phyloP scores from a whole-genome alignment of 2,329 filamentous ascomycete genomes.

The Botrytis sinoallii region DNA sequence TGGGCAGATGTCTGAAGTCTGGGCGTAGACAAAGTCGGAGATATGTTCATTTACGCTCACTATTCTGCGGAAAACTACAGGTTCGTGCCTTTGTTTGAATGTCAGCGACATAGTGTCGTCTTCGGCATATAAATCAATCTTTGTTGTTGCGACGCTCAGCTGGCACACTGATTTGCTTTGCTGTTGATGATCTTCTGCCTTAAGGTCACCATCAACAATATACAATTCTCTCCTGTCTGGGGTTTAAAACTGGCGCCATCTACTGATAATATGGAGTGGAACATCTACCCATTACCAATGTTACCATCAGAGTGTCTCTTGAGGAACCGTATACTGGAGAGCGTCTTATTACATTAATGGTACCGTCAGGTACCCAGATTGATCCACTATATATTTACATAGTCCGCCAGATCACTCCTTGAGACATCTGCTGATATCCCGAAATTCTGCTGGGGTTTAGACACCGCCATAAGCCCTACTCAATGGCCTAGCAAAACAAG shows the following conservation, averaged over 20 bases:
- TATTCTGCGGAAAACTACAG: neutral
- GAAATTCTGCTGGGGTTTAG: neutral
- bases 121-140: too few relatives aligned
- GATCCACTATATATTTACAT: neutral
- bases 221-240: too few relatives aligned
- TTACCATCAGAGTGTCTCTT: neutral
- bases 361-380: neutral
- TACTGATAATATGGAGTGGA: neutral
- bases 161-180: too few relatives aligned
- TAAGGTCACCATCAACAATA: too few relatives aligned
- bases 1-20: neutral
- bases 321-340: neutral
- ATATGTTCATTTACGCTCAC: neutral
- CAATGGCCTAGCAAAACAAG: neutral
- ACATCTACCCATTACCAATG: neutral
- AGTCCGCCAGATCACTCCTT: neutral
- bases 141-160: too few relatives aligned
- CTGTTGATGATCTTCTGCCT: too few relatives aligned
- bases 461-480: neutral
- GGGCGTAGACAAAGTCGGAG: neutral
- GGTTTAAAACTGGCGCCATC: neutral
- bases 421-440: neutral
- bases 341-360: neutral
- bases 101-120: too few relatives aligned
- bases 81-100: too few relatives aligned